These are phyloP conservation scores for Ustilago tritici DNA, from an alignment of 1,284 basidiomycete genomes.

Conservation along the genomic window DNA sequence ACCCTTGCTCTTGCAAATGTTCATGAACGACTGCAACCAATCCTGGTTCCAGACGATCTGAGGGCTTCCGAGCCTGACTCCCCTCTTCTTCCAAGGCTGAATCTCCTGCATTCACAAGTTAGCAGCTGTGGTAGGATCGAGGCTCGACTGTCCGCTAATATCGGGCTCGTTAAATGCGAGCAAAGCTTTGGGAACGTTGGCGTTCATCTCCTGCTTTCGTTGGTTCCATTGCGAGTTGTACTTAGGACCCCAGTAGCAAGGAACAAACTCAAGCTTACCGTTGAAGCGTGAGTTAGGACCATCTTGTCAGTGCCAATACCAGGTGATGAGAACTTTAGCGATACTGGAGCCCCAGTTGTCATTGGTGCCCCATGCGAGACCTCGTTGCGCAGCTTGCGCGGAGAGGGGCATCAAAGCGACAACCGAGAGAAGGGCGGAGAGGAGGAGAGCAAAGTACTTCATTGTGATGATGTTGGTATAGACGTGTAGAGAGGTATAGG, in stretches of 20 bases:
- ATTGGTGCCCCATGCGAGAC: slow-evolving; percentile 63
- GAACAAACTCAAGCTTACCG: slow-evolving; percentile 60
- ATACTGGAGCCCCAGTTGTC: slow-evolving; percentile 55
- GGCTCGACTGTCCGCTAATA: slow-evolving; percentile 58
- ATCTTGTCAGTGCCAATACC: slow-evolving; percentile 68
- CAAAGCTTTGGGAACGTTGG: slow-evolving; percentile 46
- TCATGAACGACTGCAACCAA: slow-evolving; percentile 60
- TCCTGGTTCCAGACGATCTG: slow-evolving; percentile 65
- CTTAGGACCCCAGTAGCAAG: slow-evolving; percentile 65
- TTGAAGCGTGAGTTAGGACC: slow-evolving; percentile 41
- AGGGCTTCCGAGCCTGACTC: slow-evolving; percentile 59
- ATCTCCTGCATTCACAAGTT: slow-evolving; percentile 57
- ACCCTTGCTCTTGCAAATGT: slow-evolving; percentile 49
- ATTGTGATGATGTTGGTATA: slow-evolving; percentile 18
- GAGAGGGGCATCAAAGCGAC: slow-evolving; percentile 22
- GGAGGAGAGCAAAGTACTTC: slow-evolving; percentile 43
- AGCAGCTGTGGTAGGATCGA: slow-evolving; percentile 50
- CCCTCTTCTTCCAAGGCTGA: slow-evolving; percentile 58
- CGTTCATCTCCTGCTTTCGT: slow-evolving; percentile 58
- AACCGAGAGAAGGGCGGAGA: slow-evolving; percentile 19
- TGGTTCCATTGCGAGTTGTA: slow-evolving; percentile 52
- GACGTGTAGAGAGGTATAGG: not conserved
- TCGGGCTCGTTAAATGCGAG: slow-evolving; percentile 67
- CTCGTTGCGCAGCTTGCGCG: slow-evolving; percentile 35
- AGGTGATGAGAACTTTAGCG: slow-evolving; percentile 54